These are phyloP conservation scores for Leccinum boreale DNA, from an alignment of 768 basidiomycete species.

Conservation along the genomic window DNA sequence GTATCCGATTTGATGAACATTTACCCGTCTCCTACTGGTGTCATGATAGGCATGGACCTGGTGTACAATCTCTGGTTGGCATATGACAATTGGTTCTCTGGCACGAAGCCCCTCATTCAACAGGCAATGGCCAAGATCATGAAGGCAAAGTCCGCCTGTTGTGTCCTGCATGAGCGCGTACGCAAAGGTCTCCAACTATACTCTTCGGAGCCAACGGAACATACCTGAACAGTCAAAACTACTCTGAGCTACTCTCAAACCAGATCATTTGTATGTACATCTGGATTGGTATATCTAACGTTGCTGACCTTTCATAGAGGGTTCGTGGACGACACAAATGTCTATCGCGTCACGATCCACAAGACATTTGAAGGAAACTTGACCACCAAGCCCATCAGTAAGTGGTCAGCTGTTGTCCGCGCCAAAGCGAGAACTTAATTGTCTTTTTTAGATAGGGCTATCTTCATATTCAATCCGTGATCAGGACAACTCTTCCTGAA, in stretches of 20 bases:
- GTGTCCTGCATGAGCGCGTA: conserved; percentile 97
- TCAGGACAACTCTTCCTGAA: conserved; percentile 98
- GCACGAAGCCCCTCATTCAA: conserved; percentile 95
- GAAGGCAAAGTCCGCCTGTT: conserved; percentile 98
- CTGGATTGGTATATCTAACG: neutral
- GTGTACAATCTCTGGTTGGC: conserved; percentile 99
- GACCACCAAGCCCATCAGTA: conserved; percentile 75
- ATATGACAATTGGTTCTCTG: conserved; percentile 99
- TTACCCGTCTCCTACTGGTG: conserved; percentile 97
- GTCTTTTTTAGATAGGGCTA: conserved; percentile 69
- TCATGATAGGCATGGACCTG: conserved; percentile 98
- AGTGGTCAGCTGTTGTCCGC: conserved; percentile 19
- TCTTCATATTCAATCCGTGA: conserved; percentile 99
- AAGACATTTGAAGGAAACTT: conserved; percentile 98
- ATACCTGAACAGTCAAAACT: conserved; percentile 97
- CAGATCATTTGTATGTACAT: conserved; percentile 84
- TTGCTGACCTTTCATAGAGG: conserved; percentile 38
- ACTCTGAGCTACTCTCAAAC: conserved; percentile 95
- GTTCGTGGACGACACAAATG: conserved; percentile 99
- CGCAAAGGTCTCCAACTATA: conserved; percentile 98
- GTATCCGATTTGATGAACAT: conserved; percentile 98
- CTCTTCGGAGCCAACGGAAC: conserved; percentile 98
- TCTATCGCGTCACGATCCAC: conserved; percentile 99
- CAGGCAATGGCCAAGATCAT: conserved; percentile 99
- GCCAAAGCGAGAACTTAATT: neutral